Evolutionary conservation across 2,329 filamentous ascomycete species (phyloP), one percentile per base, ranked within the genome.

Genomic region (Tolypocladium capitatum): DNA sequence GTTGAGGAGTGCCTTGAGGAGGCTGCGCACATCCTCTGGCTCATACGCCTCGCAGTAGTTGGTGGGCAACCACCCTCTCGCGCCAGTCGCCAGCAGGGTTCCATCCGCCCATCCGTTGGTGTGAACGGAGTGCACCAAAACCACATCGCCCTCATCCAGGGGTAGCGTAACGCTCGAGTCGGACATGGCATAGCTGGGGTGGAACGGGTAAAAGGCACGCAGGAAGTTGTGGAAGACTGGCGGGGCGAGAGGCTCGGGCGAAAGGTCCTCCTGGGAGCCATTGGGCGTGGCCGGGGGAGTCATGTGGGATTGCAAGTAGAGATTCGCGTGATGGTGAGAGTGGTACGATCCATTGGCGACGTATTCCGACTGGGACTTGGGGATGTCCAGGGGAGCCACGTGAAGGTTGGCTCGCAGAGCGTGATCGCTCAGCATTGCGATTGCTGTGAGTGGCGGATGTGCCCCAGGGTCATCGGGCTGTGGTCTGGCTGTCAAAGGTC

Each of bases 71-170:
- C 92, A 98, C 52, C 92, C 92, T 56, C 92, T 78, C 45, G 85
- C 84, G 27, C 91, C 91, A 3, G 89, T 87, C 24, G 84, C 77
- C 51, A 98, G 69, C 36, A 96, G 72, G 1, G 92, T 98, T 46
- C 92, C 92, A 64, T 98, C 92, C 31, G 92, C 92, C 92, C 92
- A 98, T 56, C 92, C 92, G 69, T 97, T 98, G 51, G 88, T 92
- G 66, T 98, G 92, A 55, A 97, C 86, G 4, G 92, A 96, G 65
- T 98, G 92, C 21, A 98, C 85, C 49, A 98, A 69, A 47, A 98
- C 84, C 44, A 98, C 80, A 60, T 98, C 92, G 50, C 92, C 92
- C 61, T 92, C 84, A 56, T 86, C 86, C 48, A 98, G 75, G 21
- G 89, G 85, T 11, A 96, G 73, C 11, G 91, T 97, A 48, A 97